A percentile compares a stretch with the other conserved stretches of the same genome.
These are phyloP conservation scores for Chiua virens DNA, from an alignment of 768 basidiomycete genomes.

Conservation along the genomic window DNA sequence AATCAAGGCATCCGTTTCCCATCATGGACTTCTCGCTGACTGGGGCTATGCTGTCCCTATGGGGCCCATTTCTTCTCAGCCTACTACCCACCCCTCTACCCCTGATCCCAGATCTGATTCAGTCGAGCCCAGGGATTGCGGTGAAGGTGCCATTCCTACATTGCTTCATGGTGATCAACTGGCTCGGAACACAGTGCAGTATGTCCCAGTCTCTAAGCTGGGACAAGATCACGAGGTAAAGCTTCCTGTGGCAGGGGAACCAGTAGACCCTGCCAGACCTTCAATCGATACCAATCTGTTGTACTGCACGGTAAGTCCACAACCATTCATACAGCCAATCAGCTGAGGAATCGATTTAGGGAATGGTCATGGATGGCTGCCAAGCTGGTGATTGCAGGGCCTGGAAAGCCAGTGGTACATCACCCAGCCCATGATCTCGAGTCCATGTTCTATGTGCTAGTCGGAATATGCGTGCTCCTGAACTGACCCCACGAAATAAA, in stretches of 20 bases:
- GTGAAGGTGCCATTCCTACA: too few relatives aligned
- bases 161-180: too few relatives aligned
- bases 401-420: neutral
- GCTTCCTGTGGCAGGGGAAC: too few relatives aligned
- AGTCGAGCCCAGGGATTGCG: too few relatives aligned
- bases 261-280: too few relatives aligned
- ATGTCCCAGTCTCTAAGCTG: too few relatives aligned
- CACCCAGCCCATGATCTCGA: neutral
- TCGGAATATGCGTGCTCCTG: neutral
- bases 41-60: conserved; percentile 4
- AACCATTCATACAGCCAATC: neutral
- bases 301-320: neutral
- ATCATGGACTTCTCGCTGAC: neutral
- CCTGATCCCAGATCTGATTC: neutral
- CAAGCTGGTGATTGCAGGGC: neutral
- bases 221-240: too few relatives aligned
- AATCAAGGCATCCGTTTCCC: too few relatives aligned
- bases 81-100: too few relatives aligned
- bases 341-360: neutral
- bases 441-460: neutral
- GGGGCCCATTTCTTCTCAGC: neutral
- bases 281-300: neutral
- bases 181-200: too few relatives aligned
- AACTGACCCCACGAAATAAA: neutral
- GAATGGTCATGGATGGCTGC: neutral